phyloP scores from a whole-genome alignment of 176 grass and related monocot genomes.

The Zoysia japonica region DNA sequence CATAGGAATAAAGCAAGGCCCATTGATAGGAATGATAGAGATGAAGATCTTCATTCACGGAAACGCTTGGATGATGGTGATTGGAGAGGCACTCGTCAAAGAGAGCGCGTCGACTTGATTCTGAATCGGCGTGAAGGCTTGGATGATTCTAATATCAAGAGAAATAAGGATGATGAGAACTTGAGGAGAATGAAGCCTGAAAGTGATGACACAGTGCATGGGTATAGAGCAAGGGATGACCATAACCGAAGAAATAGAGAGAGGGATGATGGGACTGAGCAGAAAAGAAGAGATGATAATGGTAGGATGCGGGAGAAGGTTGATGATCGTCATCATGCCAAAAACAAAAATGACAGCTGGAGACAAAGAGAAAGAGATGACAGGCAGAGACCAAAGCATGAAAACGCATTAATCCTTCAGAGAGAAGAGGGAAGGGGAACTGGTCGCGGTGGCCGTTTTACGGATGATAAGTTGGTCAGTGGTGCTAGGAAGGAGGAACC shows the following conservation, averaged over 20 bases:
- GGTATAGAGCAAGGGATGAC: constrained; percentile 74
- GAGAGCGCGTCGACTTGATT: constrained; percentile 57
- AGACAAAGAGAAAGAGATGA: constrained; percentile 82
- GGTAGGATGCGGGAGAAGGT: constrained; percentile 62
- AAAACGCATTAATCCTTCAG: constrained; percentile 48
- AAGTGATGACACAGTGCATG: constrained; percentile 55
- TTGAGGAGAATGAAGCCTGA: constrained; percentile 71
- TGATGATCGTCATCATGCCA: constrained; percentile 57
- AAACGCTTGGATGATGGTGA: constrained; percentile 76
- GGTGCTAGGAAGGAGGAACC: constrained; percentile 60
- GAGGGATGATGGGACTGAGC: constrained; percentile 65
- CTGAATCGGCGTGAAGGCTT: constrained; percentile 58
- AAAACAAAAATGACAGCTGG: constrained; percentile 65
- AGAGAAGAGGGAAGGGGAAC: constrained; percentile 80
- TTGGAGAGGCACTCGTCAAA: constrained; percentile 71
- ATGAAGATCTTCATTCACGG: constrained; percentile 66
- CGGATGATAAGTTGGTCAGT: constrained; percentile 54
- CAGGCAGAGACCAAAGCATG: constrained; percentile 79
- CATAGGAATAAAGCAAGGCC: constrained; percentile 63
- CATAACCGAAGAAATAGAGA: constrained; percentile 75
- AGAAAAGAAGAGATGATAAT: constrained; percentile 68
- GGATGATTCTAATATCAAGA: constrained; percentile 76
- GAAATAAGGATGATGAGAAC: constrained; percentile 78
- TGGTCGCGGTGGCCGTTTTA: constrained; percentile 46
- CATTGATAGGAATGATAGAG: constrained; percentile 68